A percentile compares a stretch with the other conserved stretches of the same genome.
These are phyloP conservation scores for Escovopsis weberi DNA, from an alignment of 2,329 filamentous ascomycete species.

Conservation along the genomic window DNA sequence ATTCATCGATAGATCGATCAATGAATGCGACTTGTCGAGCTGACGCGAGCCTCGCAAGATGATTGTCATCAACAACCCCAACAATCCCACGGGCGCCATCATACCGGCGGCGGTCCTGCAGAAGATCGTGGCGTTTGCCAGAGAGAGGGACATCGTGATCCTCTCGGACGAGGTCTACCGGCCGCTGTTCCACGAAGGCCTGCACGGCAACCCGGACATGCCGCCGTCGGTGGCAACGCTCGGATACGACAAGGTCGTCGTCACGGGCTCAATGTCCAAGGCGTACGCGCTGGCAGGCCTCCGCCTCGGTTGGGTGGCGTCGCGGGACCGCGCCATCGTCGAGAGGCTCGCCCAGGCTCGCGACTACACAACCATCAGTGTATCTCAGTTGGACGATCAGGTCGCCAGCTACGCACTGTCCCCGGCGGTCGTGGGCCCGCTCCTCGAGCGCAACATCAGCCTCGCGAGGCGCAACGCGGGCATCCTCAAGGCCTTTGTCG, in stretches of 20 bases:
- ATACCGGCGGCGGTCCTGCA: slow-evolving; percentile 48
- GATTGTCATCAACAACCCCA: slow-evolving; percentile 54
- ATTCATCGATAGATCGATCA: neutral
- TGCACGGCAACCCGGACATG: slow-evolving; percentile 22
- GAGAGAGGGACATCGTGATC: slow-evolving; percentile 47
- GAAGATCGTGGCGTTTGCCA: slow-evolving; percentile 48
- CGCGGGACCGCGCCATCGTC: slow-evolving; percentile 46
- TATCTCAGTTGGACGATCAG: slow-evolving; percentile 68
- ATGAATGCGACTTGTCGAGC: neutral
- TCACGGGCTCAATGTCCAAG: slow-evolving; percentile 73
- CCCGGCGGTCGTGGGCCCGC: slow-evolving; percentile 21
- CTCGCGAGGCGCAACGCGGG: slow-evolving; percentile 54
- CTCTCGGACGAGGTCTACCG: slow-evolving; percentile 73
- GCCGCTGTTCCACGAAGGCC: slow-evolving; percentile 57
- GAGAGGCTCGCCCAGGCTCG: slow-evolving; percentile 48
- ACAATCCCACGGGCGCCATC: slow-evolving; percentile 67
- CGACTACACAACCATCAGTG: slow-evolving; percentile 77
- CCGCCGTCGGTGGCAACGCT: slow-evolving; percentile 53
- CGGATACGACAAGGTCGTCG: slow-evolving; percentile 55
- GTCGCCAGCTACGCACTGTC: slow-evolving; percentile 63
- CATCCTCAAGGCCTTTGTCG: slow-evolving; percentile 52
- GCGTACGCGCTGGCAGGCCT: slow-evolving; percentile 73
- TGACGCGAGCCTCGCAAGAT: slow-evolving; percentile 10
- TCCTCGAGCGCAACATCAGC: slow-evolving; percentile 39
- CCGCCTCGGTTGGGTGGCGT: slow-evolving; percentile 70